Conservation (phyloP, 345 rosid species). For the Pelargonium nanum region DNA sequence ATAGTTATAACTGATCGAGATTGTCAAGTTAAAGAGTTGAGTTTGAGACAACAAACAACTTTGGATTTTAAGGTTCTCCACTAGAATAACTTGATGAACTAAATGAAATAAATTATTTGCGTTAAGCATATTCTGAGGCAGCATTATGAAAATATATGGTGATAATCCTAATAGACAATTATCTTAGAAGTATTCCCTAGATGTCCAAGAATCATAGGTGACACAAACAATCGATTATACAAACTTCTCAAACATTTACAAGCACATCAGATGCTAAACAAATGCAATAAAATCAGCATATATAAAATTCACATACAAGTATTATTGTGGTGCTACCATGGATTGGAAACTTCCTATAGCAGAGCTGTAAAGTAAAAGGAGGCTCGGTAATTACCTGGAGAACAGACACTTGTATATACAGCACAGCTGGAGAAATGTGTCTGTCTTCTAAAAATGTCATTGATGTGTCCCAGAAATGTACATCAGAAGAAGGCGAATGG, state of each 20-base stretch:
- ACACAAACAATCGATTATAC: too few species aligned
- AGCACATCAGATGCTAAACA: neutral
- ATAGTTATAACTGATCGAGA: too few species aligned
- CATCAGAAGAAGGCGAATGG: conserved; percentile 69
- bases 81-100: neutral
- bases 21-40: too few species aligned
- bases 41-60: too few species aligned
- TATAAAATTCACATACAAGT: neutral
- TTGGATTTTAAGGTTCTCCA: neutral
- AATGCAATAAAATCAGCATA: neutral
- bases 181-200: neutral
- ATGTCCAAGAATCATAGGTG: neutral
- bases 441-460: conserved; percentile 63
- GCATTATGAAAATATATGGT: neutral
- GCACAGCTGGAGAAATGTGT: conserved; percentile 64
- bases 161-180: neutral
- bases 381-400: conserved; percentile 49
- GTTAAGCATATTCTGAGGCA: neutral
- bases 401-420: conserved; percentile 71
- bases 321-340: too few species aligned
- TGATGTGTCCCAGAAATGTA: conserved; percentile 47
- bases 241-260: neutral
- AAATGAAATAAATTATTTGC: too few species aligned
- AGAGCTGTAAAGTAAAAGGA: neutral
- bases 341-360: neutral